A percentile compares a stretch with the other conserved stretches of the same genome.
Conservation (phyloP, 768 basidiomycete species). For the Tylopilus sp. region DNA sequence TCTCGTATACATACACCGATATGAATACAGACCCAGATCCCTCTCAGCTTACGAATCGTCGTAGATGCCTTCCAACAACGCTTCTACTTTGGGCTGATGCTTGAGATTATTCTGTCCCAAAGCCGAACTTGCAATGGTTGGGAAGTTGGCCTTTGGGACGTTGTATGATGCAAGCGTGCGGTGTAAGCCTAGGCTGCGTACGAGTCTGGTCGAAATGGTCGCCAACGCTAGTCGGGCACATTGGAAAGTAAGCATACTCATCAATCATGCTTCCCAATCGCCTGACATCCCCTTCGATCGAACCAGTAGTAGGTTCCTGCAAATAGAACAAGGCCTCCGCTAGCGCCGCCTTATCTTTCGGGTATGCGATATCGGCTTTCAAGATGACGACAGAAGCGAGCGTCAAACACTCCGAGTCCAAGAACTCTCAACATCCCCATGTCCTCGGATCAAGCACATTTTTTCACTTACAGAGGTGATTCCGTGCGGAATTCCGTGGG, state of each 20-base stretch:
- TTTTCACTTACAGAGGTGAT: slow-evolving; percentile 65
- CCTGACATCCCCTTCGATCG: slow-evolving; percentile 60
- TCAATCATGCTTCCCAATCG: slow-evolving; percentile 53
- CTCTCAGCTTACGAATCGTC: too few species aligned
- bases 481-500: slow-evolving; percentile 75
- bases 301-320: slow-evolving; percentile 54
- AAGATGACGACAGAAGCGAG: slow-evolving; percentile 60
- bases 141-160: slow-evolving; percentile 55
- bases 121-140: slow-evolving; percentile 43
- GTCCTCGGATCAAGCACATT: slow-evolving; percentile 2
- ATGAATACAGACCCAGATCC: too few species aligned
- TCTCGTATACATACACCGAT: too few species aligned
- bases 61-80: slow-evolving; percentile 49
- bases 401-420: slow-evolving; percentile 67
- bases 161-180: slow-evolving; percentile 58
- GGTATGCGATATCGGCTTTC: slow-evolving; percentile 53
- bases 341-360: slow-evolving; percentile 59
- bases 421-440: background rate
- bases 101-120: slow-evolving; percentile 33
- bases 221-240: slow-evolving; percentile 5
- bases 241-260: slow-evolving; percentile 42
- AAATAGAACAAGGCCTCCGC: slow-evolving; percentile 58
- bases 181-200: slow-evolving; percentile 55
- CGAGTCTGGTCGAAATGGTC: slow-evolving; percentile 43
- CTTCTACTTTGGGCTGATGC: slow-evolving; percentile 39